Percentiles rank a stretch among this genome's conserved stretches.
phyloP scores from a whole-genome alignment of 2,329 filamentous ascomycete species.

The Ascochyta viciae-villosae region DNA sequence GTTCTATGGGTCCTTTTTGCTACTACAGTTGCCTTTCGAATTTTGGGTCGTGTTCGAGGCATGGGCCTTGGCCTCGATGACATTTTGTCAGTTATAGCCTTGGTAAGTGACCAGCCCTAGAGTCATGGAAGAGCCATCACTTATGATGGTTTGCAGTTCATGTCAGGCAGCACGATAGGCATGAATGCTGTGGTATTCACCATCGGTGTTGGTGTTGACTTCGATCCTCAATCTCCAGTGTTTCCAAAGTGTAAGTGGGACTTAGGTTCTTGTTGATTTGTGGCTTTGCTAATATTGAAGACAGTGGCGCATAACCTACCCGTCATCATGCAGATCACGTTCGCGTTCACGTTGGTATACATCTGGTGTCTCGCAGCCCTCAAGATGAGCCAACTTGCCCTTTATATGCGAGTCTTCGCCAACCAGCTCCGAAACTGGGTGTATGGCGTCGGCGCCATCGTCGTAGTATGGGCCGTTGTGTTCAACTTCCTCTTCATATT shows the following conservation, averaged over 20 bases:
- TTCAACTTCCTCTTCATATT: slow-evolving; percentile 35
- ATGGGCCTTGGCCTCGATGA: slow-evolving; percentile 30
- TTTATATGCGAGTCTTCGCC: slow-evolving; percentile 28
- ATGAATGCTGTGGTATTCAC: slow-evolving; percentile 28
- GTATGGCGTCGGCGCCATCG: slow-evolving; percentile 23
- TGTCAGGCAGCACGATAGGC: slow-evolving; percentile 27
- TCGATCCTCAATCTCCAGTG: slow-evolving; percentile 16
- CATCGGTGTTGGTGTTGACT: slow-evolving; percentile 27
- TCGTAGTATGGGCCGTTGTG: slow-evolving; percentile 27
- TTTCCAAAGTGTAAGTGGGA: slow-evolving; percentile 23
- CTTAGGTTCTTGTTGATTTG: too few relatives aligned
- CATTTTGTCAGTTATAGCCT: slow-evolving; percentile 21
- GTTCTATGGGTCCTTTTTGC: slow-evolving; percentile 27
- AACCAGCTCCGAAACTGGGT: slow-evolving; percentile 21
- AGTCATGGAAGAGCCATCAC: neutral
- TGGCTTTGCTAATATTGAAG: neutral
- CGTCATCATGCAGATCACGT: slow-evolving; percentile 32
- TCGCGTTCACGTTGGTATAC: slow-evolving; percentile 30
- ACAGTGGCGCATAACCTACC: slow-evolving; percentile 28
- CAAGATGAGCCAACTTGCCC: slow-evolving; percentile 30
- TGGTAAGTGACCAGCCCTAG: slow-evolving; percentile 8
- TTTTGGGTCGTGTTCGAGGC: slow-evolving; percentile 23
- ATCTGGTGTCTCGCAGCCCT: slow-evolving; percentile 30
- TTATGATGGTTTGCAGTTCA: slow-evolving; percentile 13
- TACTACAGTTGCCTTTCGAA: slow-evolving; percentile 20